These are phyloP conservation scores for Starmera dryadoides DNA, from an alignment of 805 yeast species.

Conservation along the genomic window DNA sequence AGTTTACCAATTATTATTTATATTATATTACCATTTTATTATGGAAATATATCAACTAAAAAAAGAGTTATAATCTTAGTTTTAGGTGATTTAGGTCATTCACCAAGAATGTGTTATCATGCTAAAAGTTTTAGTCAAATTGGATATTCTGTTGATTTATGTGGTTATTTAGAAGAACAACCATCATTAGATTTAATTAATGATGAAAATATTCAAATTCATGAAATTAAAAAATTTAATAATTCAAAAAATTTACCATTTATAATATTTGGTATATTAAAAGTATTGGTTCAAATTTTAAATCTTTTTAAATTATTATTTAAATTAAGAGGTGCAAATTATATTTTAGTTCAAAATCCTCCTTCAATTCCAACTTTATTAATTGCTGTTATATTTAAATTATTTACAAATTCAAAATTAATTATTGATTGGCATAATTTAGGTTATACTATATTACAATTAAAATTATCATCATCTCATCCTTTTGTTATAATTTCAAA, in stretches of 20 bases:
- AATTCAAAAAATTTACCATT: conserved; percentile 41
- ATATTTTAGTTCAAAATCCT: conserved; percentile 80
- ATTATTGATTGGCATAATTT: conserved; percentile 96
- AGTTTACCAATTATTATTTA: conserved; percentile 28
- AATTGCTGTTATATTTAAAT: conserved; percentile 47
- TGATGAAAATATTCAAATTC: conserved; percentile 44
- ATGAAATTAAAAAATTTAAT: conserved; percentile 33
- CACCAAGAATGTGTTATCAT: conserved; percentile 92
- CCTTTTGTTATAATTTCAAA: conserved; percentile 56
- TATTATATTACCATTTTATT: conserved; percentile 25
- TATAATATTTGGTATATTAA: conserved; percentile 45
- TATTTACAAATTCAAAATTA: conserved; percentile 48
- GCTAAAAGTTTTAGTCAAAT: conserved; percentile 63
- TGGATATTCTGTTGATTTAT: conserved; percentile 72
- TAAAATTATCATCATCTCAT: conserved; percentile 51
- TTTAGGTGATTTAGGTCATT: conserved; percentile 89
- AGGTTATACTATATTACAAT: conserved; percentile 73
- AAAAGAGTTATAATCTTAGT: conserved; percentile 72
- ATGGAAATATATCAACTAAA: conserved; percentile 27
- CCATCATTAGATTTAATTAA: conserved; percentile 45
- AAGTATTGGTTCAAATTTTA: conserved; percentile 51
- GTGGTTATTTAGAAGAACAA: conserved; percentile 68
- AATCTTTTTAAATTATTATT: conserved; percentile 42
- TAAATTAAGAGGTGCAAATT: conserved; percentile 53
- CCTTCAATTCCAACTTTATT: conserved; percentile 83